These are phyloP conservation scores for Malus sylvestris DNA, from an alignment of 306 rosid genomes.

Conservation along the genomic window DNA sequence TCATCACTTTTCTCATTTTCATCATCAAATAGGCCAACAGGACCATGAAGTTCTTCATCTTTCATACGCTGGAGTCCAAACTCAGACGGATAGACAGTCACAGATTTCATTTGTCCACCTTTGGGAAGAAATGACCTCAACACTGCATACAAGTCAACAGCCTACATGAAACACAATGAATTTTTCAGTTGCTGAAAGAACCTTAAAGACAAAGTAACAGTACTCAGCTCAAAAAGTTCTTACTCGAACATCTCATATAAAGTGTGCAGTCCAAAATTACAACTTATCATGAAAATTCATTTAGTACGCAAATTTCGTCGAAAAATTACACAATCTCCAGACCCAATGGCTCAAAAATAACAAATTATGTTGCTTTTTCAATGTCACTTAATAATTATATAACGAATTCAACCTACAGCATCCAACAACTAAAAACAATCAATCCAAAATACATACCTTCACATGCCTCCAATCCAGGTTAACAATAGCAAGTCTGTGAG, in stretches of 20 bases:
- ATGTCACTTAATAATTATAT: not conserved
- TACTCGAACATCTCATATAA: not conserved
- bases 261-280: not conserved
- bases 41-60: slow-evolving; percentile 85
- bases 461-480: slow-evolving; percentile 91
- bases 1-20: slow-evolving; percentile 35
- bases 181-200: not conserved
- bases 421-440: not conserved
- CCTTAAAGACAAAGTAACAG: not conserved
- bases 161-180: slow-evolving; percentile 35
- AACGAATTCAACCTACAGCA: not conserved
- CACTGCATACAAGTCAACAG: slow-evolving; percentile 63
- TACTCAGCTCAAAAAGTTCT: not conserved
- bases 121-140: slow-evolving; percentile 66
- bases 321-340: not conserved
- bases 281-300: not conserved
- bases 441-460: slow-evolving; percentile 40
- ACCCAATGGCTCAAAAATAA: not conserved
- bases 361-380: not conserved
- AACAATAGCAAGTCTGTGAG: slow-evolving; percentile 70
- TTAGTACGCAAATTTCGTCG: not conserved
- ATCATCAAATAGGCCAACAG: slow-evolving; percentile 62
- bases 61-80: slow-evolving; percentile 85
- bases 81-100: slow-evolving; percentile 80
- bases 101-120: slow-evolving; percentile 63